phyloP scores from a whole-genome alignment of 1,284 basidiomycete species.

The Moesziomyces parantarcticus region DNA sequence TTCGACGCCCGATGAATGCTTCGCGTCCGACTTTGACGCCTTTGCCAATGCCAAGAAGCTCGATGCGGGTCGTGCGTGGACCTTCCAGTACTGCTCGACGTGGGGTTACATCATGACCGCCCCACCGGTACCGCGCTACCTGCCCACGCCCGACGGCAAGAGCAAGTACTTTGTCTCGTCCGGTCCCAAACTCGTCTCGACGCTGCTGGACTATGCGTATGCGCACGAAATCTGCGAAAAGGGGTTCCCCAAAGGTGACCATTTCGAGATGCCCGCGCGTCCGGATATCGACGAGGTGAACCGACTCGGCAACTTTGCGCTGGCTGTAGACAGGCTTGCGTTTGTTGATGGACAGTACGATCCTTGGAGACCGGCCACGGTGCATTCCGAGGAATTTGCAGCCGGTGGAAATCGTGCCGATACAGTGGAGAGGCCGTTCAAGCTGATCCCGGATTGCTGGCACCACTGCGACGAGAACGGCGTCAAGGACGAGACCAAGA shows the following conservation, averaged over 20 bases:
- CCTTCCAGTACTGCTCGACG: constrained; percentile 81
- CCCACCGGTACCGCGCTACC: constrained; percentile 30
- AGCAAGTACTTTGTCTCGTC: constrained; percentile 35
- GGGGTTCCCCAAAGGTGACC: constrained; percentile 83
- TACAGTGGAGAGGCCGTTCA: constrained; percentile 81
- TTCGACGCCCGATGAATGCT: constrained; percentile 72
- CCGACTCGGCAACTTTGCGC: constrained; percentile 71
- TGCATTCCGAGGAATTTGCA: constrained; percentile 75
- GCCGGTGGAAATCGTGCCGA: constrained; percentile 78
- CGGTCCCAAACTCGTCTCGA: constrained; percentile 77
- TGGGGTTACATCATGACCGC: constrained; percentile 84
- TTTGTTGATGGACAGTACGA: constrained; percentile 86
- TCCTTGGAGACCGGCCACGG: constrained; percentile 87
- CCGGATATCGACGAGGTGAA: constrained; percentile 87
- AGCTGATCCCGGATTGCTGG: constrained; percentile 77
- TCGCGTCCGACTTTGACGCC: constrained; percentile 77
- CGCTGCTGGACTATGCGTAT: constrained; percentile 79
- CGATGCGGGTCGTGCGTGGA: constrained; percentile 85
- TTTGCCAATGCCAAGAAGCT: constrained; percentile 75
- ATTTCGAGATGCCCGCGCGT: constrained; percentile 77
- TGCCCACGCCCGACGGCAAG: constrained; percentile 27
- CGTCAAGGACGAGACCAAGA: constrained; percentile 68
- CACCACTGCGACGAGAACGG: constrained; percentile 61
- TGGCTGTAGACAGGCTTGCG: constrained; percentile 80
- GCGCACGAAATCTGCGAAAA: constrained; percentile 81